Conservation (phyloP, 1,284 basidiomycete genomes). For the Anthracocystis setariae region DNA sequence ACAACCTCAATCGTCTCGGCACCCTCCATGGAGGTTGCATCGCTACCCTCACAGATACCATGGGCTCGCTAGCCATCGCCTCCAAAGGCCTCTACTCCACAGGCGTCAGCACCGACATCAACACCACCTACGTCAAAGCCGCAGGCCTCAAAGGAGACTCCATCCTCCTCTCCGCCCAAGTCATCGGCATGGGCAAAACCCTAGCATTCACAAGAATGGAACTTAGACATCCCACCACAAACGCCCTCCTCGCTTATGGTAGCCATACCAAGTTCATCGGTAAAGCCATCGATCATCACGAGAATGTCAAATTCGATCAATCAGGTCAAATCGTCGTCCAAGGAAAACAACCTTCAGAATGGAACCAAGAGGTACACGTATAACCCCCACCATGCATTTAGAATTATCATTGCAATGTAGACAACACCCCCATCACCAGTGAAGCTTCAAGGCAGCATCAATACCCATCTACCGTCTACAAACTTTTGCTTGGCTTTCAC, state of each 20-base stretch:
- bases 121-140: slow-evolving; percentile 81
- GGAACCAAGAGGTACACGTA: slow-evolving; percentile 20
- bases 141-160: slow-evolving; percentile 70
- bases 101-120: slow-evolving; percentile 85
- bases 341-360: slow-evolving; percentile 69
- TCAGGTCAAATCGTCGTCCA: slow-evolving; percentile 79
- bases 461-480: slow-evolving; percentile 59
- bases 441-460: slow-evolving; percentile 13
- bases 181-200: slow-evolving; percentile 59
- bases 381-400: background rate
- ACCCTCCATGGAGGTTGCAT: slow-evolving; percentile 84
- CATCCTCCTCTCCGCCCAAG: slow-evolving; percentile 41
- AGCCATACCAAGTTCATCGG: slow-evolving; percentile 87
- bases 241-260: slow-evolving; percentile 52
- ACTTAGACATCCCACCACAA: slow-evolving; percentile 51
- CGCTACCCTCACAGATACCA: slow-evolving; percentile 83
- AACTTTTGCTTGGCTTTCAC: slow-evolving; percentile 59
- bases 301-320: slow-evolving; percentile 82
- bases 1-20: slow-evolving; percentile 62
- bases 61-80: slow-evolving; percentile 83
- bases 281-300: slow-evolving; percentile 76
- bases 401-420: slow-evolving; percentile 3
- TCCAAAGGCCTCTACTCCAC: slow-evolving; percentile 85
- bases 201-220: slow-evolving; percentile 64
- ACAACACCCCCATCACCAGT: background rate